Conservation (phyloP, 192 early-diverging fungal genomes). For the Mortierella alpina region DNA sequence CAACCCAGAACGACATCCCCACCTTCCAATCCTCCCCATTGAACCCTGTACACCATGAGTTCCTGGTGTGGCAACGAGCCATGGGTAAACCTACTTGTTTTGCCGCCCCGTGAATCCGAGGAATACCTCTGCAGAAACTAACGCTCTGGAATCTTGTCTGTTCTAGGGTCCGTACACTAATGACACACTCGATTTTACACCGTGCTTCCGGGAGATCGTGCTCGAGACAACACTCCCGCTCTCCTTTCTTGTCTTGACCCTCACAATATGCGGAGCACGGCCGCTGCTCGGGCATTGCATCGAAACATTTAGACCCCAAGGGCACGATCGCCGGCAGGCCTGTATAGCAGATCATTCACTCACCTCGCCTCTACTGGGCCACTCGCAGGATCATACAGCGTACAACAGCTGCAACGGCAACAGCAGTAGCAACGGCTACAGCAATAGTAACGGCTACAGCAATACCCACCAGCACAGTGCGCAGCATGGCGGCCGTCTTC, state of each 20-base stretch:
- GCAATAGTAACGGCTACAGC: too few relatives aligned
- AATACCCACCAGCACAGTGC: too few relatives aligned
- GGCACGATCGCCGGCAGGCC: background rate
- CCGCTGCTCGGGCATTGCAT: slow-evolving; percentile 25
- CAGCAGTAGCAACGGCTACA: background rate
- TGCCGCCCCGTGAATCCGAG: background rate
- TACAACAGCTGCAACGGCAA: background rate
- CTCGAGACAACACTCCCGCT: slow-evolving; percentile 38
- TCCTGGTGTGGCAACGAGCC: slow-evolving; percentile 51
- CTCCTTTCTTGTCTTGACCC: slow-evolving; percentile 38
- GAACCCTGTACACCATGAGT: slow-evolving; percentile 23
- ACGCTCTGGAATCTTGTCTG: background rate
- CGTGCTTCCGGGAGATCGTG: slow-evolving; percentile 47
- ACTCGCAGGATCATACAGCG: slow-evolving; percentile 22
- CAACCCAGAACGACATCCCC: background rate
- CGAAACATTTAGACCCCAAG: background rate
- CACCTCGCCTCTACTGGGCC: slow-evolving; percentile 16
- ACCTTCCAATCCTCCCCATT: background rate
- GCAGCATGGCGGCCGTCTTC: background rate
- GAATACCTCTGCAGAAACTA: too few relatives aligned
- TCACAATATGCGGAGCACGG: slow-evolving; percentile 44
- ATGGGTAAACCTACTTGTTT: slow-evolving; percentile 22
- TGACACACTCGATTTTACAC: slow-evolving; percentile 49
- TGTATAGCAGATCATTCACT: background rate
- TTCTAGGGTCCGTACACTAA: slow-evolving; percentile 49